A percentile compares a stretch with the other conserved stretches of the same genome.
phyloP scores from a whole-genome alignment of 2,329 filamentous ascomycete species.

The Raffaelea arxii region DNA sequence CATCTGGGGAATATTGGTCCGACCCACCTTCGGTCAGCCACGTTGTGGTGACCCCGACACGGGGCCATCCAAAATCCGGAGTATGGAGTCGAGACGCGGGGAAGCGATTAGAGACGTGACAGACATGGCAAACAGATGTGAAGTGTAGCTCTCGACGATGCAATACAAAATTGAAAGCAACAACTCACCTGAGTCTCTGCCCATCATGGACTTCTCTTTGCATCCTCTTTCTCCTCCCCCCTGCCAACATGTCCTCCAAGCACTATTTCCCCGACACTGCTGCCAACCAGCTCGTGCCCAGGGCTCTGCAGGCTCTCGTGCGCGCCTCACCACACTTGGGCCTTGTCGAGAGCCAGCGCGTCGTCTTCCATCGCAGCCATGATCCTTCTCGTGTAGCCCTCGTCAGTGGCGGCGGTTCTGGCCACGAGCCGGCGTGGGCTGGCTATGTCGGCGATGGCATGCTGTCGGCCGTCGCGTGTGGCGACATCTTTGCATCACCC shows the following conservation, averaged over 20 bases:
- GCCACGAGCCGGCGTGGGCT: constrained; percentile 53
- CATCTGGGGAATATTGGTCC: no score
- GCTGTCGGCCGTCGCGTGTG: constrained; percentile 50
- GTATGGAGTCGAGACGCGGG: no score
- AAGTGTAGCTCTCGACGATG: no score
- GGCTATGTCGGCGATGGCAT: constrained; percentile 54
- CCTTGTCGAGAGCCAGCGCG: constrained; percentile 39
- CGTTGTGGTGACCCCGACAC: no score
- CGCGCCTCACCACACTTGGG: constrained; percentile 41
- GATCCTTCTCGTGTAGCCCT: constrained; percentile 35
- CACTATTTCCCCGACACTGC: constrained; percentile 38
- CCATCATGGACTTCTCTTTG: neutral
- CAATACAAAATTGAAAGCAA: no score
- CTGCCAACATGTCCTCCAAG: constrained; percentile 35
- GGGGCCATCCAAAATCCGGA: no score
- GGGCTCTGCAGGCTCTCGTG: constrained; percentile 39
- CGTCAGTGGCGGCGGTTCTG: constrained; percentile 46
- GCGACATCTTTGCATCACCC: constrained; percentile 55
- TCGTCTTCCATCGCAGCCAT: constrained; percentile 38
- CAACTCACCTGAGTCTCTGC: no score
- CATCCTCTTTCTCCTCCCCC: neutral
- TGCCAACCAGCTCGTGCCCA: constrained; percentile 42
- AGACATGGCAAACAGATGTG: no score
- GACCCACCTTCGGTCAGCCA: no score
- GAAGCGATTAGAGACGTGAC: no score